Base-by-base conservation (phyloP, 768 basidiomycete genomes). In the Collybiopsis confluens region DNA sequence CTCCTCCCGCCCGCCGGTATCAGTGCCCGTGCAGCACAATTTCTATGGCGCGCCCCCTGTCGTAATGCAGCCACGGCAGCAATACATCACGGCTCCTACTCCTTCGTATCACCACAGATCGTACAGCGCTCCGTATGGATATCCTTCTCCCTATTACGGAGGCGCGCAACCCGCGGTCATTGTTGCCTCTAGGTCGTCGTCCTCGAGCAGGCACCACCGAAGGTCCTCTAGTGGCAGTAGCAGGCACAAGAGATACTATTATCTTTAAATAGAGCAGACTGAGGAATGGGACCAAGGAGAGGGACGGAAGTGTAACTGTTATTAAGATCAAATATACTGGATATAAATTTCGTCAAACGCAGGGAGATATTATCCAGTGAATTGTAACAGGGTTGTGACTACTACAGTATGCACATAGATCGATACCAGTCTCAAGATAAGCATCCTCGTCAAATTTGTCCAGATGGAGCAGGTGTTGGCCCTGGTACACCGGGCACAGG, bases 401-500 rank as follows among this genome's bases (percentile, higher is more conserved):
- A n/a, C n/a, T n/a, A n/a, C n/a, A n/a, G n/a, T n/a, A n/a, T n/a
- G n/a, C n/a, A n/a, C n/a, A n/a, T n/a, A n/a, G n/a, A n/a, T n/a
- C n/a, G n/a, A n/a, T n/a, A n/a, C n/a, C n/a, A n/a, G n/a, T n/a
- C n/a, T n/a, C n/a, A n/a, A n/a, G n/a, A n/a, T n/a, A n/a, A 33
- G 13, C 30, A 21, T 43, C 20, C 30, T 8, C 5, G 2, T 46
- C 21, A 52, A 15, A 42, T 42, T n/a, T 52, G 50, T 18, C 50
- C 40, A 3, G 50, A 52, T 41, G 50, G 27, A 26, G 24, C 50
- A 41, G 50, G 50, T 15, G 27, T 42, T n/a, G 50, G 50, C 20
- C 50, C 50, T 41, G 40, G 38, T n/a, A 42, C 30, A 41, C 50
- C 40, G 18, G 50, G 50, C 18, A 65, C 61, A 56, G 70, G 70